Percentiles rank a stretch among this genome's conserved stretches.
Evolutionary conservation across 2,329 filamentous ascomycete genomes (phyloP).

Genomic region (Ciborinia camelliae): DNA sequence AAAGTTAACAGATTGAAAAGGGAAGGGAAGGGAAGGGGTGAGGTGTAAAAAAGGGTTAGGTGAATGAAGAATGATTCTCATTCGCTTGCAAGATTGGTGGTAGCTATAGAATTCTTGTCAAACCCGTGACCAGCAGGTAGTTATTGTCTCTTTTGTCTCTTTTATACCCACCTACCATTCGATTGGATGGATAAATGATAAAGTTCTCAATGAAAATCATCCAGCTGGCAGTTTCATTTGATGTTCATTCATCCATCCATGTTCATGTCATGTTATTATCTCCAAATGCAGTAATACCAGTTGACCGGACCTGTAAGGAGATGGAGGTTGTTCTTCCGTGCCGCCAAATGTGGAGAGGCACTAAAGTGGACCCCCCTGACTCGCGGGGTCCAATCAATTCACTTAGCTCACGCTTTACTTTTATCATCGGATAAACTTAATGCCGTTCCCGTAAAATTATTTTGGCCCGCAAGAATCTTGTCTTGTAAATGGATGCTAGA

Average conservation of each 20-base stretch:
- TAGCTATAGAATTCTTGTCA: not conserved
- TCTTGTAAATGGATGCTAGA: not conserved
- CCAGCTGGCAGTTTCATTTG: not conserved
- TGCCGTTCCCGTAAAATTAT: conserved; percentile 7
- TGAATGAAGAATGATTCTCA: not conserved
- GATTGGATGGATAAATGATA: not conserved
- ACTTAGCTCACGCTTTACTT: not conserved
- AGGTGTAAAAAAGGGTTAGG: not conserved
- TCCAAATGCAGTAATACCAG: too few species aligned
- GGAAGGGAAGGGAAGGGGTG: not conserved
- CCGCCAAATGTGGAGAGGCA: conserved; percentile 4
- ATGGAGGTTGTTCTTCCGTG: conserved; percentile 13
- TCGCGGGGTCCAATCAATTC: not conserved
- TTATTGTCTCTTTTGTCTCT: not conserved
- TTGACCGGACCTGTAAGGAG: too few species aligned
- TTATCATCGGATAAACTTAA: not conserved
- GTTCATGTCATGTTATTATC: too few species aligned
- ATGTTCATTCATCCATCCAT: too few species aligned
- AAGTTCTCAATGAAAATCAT: not conserved
- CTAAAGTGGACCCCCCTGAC: not conserved
- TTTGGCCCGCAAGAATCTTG: not conserved
- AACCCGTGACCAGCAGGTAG: not conserved
- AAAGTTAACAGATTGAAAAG: not conserved
- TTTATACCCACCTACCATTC: too few species aligned
- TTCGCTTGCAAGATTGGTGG: too few species aligned